Evolutionary conservation across 495 filamentous ascomycete genomes (phyloP), one percentile per base, ranked within the genome.

Genomic region (Arthonia radiata): DNA sequence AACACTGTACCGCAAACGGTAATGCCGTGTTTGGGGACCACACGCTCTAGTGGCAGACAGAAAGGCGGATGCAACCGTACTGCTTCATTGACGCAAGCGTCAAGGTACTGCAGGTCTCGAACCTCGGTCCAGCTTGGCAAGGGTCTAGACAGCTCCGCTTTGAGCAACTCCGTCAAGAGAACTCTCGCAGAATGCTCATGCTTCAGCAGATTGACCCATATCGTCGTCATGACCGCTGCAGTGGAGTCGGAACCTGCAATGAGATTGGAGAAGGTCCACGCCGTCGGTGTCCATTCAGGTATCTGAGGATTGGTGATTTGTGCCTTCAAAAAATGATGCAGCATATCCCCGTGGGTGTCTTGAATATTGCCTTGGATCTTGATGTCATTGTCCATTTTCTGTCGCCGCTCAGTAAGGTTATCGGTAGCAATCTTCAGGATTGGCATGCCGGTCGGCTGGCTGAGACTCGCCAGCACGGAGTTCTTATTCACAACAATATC

Each of bases 171-270:
- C n/a, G n/a, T n/a, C n/a, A n/a, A n/a, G n/a, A n/a, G n/a, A n/a
- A n/a, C n/a, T n/a, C 25, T 16, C 5, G 40, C 31, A 5, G 40
- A 37, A 6, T 33, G 25, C 0, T 43, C 45, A 31, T 56, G 36
- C 10, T 27, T 35, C 12, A 56, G 40, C 23, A 44, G 35, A 23
- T 49, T 28, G 26, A 53, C 43, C 21, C 52, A 41, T 5, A 46
- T 39, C 1, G 43, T 37, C 0, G 46, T 37, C 26, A 58, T 40
- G 11, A 46, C 37, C 13, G 49, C 50, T 13, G 49, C 52, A 2
- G 49, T 58, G 2, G 52, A 53, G 40, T 53, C 44, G 40, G 49
- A 28, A 23, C 41, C 57, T 4, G 56, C 56, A 23, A 49, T 45
- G 22, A 61, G 42, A 36, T 61, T 63, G 28, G 47, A 47, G 28